Evolutionary conservation across 148 eudicot species (phyloP), one percentile per base, ranked within the genome.

Genomic region (Rhododendron ovatum): DNA sequence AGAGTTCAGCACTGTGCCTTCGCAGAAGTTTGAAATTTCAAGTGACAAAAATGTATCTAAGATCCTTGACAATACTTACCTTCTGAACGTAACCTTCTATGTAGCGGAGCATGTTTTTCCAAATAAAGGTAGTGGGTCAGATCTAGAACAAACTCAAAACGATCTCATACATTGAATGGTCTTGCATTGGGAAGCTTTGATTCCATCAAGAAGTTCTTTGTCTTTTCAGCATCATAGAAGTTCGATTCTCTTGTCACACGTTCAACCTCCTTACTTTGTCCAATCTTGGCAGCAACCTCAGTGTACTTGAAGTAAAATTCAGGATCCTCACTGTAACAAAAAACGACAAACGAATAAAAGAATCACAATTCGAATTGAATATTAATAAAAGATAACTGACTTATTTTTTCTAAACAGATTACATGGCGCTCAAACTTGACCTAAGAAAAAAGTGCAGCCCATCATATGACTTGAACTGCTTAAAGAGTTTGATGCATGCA

Each of bases 211-310:
- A 41, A 41, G 45, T 41, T 41, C 43, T 41, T 5, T 41, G 45
- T 6, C 45, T 41, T 41, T 41, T 41, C 45, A 41, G 7, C 45
- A 41, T 41, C 43, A 41, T 41, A 41, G 45, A 41, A 41, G 7
- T 41, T 41, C 45, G 45, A 41, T 41, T 41, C 45, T 41, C 45
- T 41, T 41, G 45, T 41, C 45, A 6, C 7, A 41, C 7, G 7
- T 41, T 96, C 98, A 47, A 95, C 98, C 90, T 96, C 99, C 90
- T 96, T 95, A 45, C 93, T 95, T 91, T 96, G 99, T 67, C 99
- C 98, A 24, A 98, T 96, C 87, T 95, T 96, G 28, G 99, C 98
- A 84, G 99, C 99, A 39, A 97, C 93, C 89, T 96, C 99, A 89
- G 94, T 95, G 91, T 96, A 95, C 94, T 95, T 96, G 83, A 95